Conservation (phyloP, 257 asterid genomes). For the Primulina huaijiensis region DNA sequence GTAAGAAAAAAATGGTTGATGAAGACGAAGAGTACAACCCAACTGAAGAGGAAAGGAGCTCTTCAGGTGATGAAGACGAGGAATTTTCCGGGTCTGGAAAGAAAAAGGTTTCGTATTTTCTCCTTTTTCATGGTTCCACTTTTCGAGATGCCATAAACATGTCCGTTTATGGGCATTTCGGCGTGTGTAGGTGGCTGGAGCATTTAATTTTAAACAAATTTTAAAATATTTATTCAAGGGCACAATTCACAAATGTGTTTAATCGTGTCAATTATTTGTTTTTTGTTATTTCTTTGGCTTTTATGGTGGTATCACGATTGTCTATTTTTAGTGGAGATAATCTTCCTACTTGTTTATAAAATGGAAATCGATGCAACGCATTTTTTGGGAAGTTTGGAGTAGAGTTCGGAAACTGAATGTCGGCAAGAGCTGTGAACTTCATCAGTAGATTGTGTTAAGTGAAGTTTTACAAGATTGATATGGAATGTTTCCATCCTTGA, state of each 20-base stretch:
- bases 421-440: neutral
- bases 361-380: neutral
- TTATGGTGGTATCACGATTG: neutral
- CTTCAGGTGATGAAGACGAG: conserved; percentile 54
- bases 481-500: neutral
- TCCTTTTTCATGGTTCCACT: neutral
- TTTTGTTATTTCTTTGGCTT: neutral
- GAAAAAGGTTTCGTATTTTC: conserved; percentile 42
- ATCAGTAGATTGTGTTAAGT: neutral
- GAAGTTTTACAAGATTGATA: neutral
- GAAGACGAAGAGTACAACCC: conserved; percentile 89
- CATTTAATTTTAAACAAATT: neutral
- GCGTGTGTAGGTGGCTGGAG: neutral
- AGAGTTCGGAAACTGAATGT: neutral
- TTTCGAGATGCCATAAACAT: neutral
- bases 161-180: no score
- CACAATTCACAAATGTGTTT: neutral
- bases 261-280: neutral
- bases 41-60: conserved; percentile 38
- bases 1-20: conserved; percentile 49
- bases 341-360: neutral
- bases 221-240: neutral
- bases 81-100: conserved; percentile 40
- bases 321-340: neutral
- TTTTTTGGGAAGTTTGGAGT: neutral